Evolutionary conservation across 768 basidiomycete species (phyloP).

Genomic region (Russula virescens): DNA sequence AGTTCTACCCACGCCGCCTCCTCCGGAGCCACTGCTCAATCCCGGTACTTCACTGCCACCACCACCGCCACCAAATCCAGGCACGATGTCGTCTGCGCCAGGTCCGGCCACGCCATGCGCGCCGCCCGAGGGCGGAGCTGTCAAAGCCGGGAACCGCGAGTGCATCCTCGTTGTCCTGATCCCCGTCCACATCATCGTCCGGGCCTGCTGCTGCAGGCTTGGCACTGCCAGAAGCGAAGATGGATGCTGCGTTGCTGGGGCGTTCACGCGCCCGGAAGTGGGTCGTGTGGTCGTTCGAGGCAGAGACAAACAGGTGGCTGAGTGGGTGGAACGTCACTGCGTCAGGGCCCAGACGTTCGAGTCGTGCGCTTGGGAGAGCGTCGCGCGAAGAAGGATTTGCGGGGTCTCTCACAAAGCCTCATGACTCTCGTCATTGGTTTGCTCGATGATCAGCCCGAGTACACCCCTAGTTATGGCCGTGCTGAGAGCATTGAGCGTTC

Average conservation of each 20-base stretch:
- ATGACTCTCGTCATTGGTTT: too few relatives aligned
- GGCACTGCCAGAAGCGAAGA: constrained; percentile 76
- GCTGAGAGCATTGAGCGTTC: not conserved
- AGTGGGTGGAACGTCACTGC: constrained; percentile 95
- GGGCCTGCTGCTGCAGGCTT: constrained; percentile 57
- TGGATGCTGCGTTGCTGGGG: constrained; percentile 64
- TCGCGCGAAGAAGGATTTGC: constrained; percentile 61
- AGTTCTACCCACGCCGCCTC: not conserved
- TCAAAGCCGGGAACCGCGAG: too few relatives aligned
- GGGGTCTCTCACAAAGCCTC: too few relatives aligned
- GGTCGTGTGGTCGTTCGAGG: constrained; percentile 97
- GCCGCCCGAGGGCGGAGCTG: constrained; percentile 3
- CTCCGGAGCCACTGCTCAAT: not conserved
- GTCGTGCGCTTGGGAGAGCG: constrained; percentile 94
- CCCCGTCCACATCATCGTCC: too few relatives aligned
- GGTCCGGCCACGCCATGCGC: constrained; percentile 30
- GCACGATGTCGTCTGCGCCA: constrained; percentile 40
- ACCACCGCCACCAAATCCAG: constrained; percentile 37
- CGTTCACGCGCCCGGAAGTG: constrained; percentile 97
- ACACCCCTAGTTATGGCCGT: too few relatives aligned
- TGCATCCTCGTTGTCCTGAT: too few relatives aligned
- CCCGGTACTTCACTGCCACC: constrained; percentile 22
- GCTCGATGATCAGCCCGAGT: too few relatives aligned
- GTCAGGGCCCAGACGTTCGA: constrained; percentile 72
- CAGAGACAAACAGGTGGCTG: constrained; percentile 88